Base-by-base conservation (phyloP, 2,329 filamentous ascomycete species). In the Teratosphaeriaceae sp. region DNA sequence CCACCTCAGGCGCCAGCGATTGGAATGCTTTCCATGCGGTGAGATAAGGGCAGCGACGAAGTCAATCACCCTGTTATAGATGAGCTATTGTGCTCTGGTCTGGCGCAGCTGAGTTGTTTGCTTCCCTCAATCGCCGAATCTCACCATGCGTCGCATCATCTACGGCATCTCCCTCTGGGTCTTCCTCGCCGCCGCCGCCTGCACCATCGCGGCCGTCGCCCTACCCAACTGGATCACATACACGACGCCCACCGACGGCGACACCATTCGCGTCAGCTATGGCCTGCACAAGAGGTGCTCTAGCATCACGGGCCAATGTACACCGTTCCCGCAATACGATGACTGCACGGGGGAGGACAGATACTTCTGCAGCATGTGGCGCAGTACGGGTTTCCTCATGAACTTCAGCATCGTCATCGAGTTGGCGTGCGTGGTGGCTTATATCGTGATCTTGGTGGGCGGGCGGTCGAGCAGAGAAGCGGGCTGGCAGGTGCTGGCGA, bases 311-410 rank as follows among this genome's bases (percentile, higher is more conserved):
- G 72, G 78, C 38, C 63, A 63, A 49, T 89, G 85, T 64, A 71
- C 72, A 19, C 67, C 71, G 23, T 92, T 88, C 63, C 87, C 87
- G 3, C 72, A 74, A 50, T 68, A 75, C 42, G 71, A 77, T 44
- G 81, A 87, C 61, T 90, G 86, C 65, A 68, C 71, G 43, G 75
- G 73, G 54, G 76, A 79, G 40, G 77, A 82, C 54, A 75, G 79
- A 40, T 79, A 81, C 58, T 96, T 97, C 68, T 97, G 92, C 72
- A 84, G 81, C 56, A 84, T 94, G 75, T 98, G 90, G 90, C 78
- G 85, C 46, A 87, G 81, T 20, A 81, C 88, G 26, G 88, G 86
- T 19, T 97, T 96, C 66, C 67, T 95, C 51, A 88, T 94, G 70
- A 85, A 82, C 40, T 85, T 96, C 55, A 78, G 85, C 6, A 78